Base-by-base conservation (phyloP, 495 filamentous ascomycete genomes). In the Letharia lupina region DNA sequence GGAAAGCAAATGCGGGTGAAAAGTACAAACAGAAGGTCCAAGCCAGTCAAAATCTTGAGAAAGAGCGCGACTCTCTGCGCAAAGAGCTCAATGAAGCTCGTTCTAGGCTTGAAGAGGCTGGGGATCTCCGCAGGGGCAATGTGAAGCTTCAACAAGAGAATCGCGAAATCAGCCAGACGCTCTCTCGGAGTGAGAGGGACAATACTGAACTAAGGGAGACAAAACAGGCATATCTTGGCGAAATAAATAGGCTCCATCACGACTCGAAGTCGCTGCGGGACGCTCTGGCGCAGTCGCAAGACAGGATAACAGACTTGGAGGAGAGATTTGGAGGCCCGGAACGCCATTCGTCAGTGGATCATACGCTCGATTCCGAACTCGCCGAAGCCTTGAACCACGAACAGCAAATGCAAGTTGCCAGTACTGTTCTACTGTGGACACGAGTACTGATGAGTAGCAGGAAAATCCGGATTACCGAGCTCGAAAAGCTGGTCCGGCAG, bases 11-110 rank as follows among this genome's bases (percentile, higher is more conserved):
- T 70, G 85, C 83, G 20, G 82, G 84, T 0, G 89, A 91, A 64
- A 88, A 89, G 65, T 87, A 88, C 69, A 84, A 86, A 67, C 85
- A 88, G 71, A 91, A 93, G 73, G 77, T 91, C 31, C 84, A 93
- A 72, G 83, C 85, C 44, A 87, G 86, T 67, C 83, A 88, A 67
- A 83, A 83, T 63, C 78, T 90, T 52, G 85, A 91, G 74, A 88
- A 85, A 73, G 89, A 91, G 72, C 87, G 90, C 64, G 80, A 84
- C 63, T 75, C 78, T 15, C 79, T 89, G 20, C 84, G 86, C 56
- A 80, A 87, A 62, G 77, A 86, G 65, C 81, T 87, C 56, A 81
- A 86, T 50, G 78, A 81, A 60, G 71, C 83, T 18, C 79, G 82
- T 63, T 78, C 83, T 61, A 82, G 87, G 65, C 70, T 84, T 59